These are phyloP conservation scores for Dryadomyces quercus-mongolicae DNA, from an alignment of 2,329 filamentous ascomycete species.

Conservation along the genomic window DNA sequence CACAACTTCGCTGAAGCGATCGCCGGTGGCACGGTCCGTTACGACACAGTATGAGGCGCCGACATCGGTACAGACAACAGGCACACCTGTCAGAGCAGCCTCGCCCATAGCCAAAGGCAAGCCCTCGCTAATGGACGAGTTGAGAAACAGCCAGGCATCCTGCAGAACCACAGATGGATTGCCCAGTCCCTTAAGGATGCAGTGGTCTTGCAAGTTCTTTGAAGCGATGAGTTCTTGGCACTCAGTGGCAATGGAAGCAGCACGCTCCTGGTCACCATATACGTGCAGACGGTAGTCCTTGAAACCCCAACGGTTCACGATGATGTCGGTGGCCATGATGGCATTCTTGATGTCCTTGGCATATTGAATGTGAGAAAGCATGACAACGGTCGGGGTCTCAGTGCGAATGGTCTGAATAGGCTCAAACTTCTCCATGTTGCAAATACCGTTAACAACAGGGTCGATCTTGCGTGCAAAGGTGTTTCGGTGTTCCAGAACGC, in stretches of 20 bases:
- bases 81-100: conserved; percentile 42
- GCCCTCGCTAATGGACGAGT: conserved; percentile 43
- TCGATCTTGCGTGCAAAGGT: conserved; percentile 46
- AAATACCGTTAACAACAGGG: conserved; percentile 53
- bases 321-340: conserved; percentile 50
- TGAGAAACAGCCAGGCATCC: conserved; percentile 45
- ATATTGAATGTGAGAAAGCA: conserved; percentile 50
- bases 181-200: conserved; percentile 42
- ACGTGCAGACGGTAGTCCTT: conserved; percentile 50
- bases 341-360: conserved; percentile 54
- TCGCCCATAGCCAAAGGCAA: conserved; percentile 45
- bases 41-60: conserved; percentile 42
- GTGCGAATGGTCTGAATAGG: conserved; percentile 48
- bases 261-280: conserved; percentile 50
- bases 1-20: conserved; percentile 47
- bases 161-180: conserved; percentile 42
- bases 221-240: conserved; percentile 44
- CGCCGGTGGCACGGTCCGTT: conserved; percentile 36
- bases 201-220: conserved; percentile 36
- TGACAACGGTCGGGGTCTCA: conserved; percentile 47
- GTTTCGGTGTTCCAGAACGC: conserved; percentile 37
- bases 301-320: conserved; percentile 55
- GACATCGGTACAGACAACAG: conserved; percentile 44
- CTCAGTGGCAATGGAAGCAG: conserved; percentile 37
- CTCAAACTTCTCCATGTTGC: conserved; percentile 50